Evolutionary conservation across 331 rosid species (phyloP).

Genomic region (Prunus yedoensis): DNA sequence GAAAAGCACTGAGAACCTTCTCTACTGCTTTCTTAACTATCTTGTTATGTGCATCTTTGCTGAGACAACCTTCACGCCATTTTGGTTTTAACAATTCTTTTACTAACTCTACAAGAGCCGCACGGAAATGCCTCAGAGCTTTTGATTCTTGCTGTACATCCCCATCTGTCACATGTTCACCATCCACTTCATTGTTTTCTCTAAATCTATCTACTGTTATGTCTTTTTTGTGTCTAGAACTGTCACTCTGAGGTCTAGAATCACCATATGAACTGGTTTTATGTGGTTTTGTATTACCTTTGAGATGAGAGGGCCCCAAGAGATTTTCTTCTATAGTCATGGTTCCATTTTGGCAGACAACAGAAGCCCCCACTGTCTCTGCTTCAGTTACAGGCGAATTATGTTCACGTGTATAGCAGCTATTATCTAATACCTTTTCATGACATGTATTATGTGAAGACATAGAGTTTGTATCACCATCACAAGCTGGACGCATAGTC

Average conservation of each 20-base stretch:
- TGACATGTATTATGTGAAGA: slow-evolving; percentile 63
- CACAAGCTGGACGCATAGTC: slow-evolving; percentile 44
- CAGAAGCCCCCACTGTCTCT: slow-evolving; percentile 57
- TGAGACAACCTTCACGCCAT: slow-evolving; percentile 85
- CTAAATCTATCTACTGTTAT: slow-evolving; percentile 42
- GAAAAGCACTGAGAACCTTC: slow-evolving; percentile 72
- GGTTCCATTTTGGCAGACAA: slow-evolving; percentile 45
- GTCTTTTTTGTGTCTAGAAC: slow-evolving; percentile 40
- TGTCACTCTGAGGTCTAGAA: slow-evolving; percentile 47
- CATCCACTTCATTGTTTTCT: slow-evolving; percentile 45
- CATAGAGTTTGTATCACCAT: slow-evolving; percentile 70
- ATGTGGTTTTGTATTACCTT: slow-evolving; percentile 32
- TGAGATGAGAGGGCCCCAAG: slow-evolving; percentile 24
- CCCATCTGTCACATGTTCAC: slow-evolving; percentile 43
- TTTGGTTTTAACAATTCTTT: slow-evolving; percentile 86
- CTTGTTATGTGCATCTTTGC: slow-evolving; percentile 74
- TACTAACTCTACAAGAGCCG: slow-evolving; percentile 72
- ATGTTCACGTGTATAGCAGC: slow-evolving; percentile 38
- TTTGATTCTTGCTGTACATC: slow-evolving; percentile 55
- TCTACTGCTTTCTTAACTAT: slow-evolving; percentile 84
- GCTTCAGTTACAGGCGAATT: slow-evolving; percentile 45
- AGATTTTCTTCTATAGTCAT: slow-evolving; percentile 38
- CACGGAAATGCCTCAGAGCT: slow-evolving; percentile 53
- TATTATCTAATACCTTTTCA: slow-evolving; percentile 49
- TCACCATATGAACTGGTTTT: slow-evolving; percentile 31